Evolutionary conservation across 768 basidiomycete species (phyloP), one percentile per base, ranked within the genome.

Genomic region (Podaxis mareebaensis): DNA sequence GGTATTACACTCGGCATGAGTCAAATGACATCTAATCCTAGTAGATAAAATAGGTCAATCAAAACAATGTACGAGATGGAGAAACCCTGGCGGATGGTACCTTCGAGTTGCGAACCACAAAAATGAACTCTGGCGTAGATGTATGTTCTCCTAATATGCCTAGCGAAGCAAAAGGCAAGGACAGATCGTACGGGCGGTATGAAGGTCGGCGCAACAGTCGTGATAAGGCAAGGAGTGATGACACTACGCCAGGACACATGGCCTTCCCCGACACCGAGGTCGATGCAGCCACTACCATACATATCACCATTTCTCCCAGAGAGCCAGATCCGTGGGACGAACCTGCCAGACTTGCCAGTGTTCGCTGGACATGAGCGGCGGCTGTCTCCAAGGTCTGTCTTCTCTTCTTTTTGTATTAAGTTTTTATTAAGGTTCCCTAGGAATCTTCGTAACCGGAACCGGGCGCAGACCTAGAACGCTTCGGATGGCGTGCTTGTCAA

Each of bases 231-330:
- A 59, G n/a, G 36, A 33, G 22, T 38, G 53, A 55, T 38, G 17
- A 44, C 53, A 12, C 54, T 56, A 42, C 36, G 20, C 38, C 54
- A 40, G 54, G 17, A 33, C 38, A 56, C 39, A 20, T 12, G 39
- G 39, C 39, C 38, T 70, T 74, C 73, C 75, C 76, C 48, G 75
- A 70, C 48, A 66, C 69, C 57, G 46, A 33, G 30, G 30, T 8
- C 30, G 30, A 33, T 10, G 30, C 17, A 12, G 49, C 33, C 46
- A 68, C 68, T 42, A 71, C 72, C 40, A 53, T 53, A 36, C 15
- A 20, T 26, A 26, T 44, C 12, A 40, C 13, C 11, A 33, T 42
- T 20, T 53, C 51, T 61, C 60, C 40, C 52, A 53, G 10, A 36
- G 60, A 42, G 24, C 52, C 49, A 53, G 30, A 26, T n/a, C 17